phyloP scores from a whole-genome alignment of 768 basidiomycete species.

The Termitomyces sp. region DNA sequence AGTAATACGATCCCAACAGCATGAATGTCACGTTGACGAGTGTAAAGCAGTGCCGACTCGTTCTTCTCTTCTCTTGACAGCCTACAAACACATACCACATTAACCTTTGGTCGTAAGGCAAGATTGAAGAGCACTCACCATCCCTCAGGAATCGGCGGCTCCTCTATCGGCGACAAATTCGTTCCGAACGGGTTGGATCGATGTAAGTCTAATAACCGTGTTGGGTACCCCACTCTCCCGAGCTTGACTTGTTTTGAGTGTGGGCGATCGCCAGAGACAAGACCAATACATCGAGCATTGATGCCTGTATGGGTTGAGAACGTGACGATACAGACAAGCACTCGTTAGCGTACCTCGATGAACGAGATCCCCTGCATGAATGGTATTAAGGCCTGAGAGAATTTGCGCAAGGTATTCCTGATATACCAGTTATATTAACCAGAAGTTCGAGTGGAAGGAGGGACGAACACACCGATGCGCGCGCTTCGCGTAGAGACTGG shows the following conservation, averaged over 20 bases:
- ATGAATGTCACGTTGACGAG: constrained; percentile 79
- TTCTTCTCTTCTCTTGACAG: constrained; percentile 75
- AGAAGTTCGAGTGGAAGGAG: neutral
- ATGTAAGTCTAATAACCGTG: constrained; percentile 74
- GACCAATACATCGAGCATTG: constrained; percentile 53
- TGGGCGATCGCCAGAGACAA: constrained; percentile 48
- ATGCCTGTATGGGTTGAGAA: constrained; percentile 40
- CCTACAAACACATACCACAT: constrained; percentile 36
- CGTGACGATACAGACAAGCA: neutral
- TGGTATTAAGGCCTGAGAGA: constrained; percentile 59
- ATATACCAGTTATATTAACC: neutral
- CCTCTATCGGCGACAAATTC: constrained; percentile 26
- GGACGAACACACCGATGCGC: constrained; percentile 51
- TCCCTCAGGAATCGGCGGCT: constrained; percentile 44
- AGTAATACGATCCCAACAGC: constrained; percentile 73
- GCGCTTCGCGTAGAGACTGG: constrained; percentile 67
- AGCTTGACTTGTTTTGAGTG: constrained; percentile 65
- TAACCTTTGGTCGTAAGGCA: neutral
- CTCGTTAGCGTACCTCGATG: constrained; percentile 52
- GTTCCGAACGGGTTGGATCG: constrained; percentile 76
- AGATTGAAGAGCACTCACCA: constrained; percentile 21
- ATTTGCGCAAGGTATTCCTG: constrained; percentile 79
- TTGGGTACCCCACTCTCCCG: constrained; percentile 67
- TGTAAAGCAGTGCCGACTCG: constrained; percentile 70
- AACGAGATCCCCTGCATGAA: constrained; percentile 63